Evolutionary conservation across 345 rosid species (phyloP).

Genomic region (Gossypium turneri): DNA sequence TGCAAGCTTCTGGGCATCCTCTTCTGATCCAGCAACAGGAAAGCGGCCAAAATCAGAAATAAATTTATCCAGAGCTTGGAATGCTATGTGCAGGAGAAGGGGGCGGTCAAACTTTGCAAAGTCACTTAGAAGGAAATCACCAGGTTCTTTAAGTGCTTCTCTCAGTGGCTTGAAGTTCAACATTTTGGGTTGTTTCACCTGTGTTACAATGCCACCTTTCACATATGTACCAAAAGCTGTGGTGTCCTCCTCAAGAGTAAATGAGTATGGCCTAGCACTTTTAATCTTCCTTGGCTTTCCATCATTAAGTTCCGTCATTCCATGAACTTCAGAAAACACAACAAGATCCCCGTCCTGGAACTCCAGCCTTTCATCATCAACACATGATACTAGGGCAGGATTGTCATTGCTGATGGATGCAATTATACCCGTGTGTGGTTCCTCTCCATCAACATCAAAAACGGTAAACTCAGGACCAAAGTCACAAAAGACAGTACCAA

Average conservation of each 20-base stretch:
- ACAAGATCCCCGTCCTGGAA: slow-evolving; percentile 69
- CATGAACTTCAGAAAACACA: no score
- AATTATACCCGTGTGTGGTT: slow-evolving; percentile 89
- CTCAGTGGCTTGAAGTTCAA: slow-evolving; percentile 77
- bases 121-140: slow-evolving; percentile 89
- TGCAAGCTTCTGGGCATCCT: slow-evolving; percentile 76
- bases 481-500: slow-evolving; percentile 91
- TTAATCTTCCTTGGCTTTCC: no score
- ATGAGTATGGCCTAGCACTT: no score
- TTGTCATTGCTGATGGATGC: slow-evolving; percentile 48
- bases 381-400: slow-evolving; percentile 64
- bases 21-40: slow-evolving; percentile 87
- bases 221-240: slow-evolving; percentile 56
- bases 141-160: slow-evolving; percentile 87
- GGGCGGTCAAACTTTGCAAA: slow-evolving; percentile 89
- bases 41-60: slow-evolving; percentile 55
- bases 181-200: slow-evolving; percentile 79
- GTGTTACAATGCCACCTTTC: slow-evolving; percentile 95
- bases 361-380: slow-evolving; percentile 93
- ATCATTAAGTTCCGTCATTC: no score
- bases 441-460: slow-evolving; percentile 90
- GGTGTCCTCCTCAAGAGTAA: slow-evolving; percentile 57
- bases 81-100: slow-evolving; percentile 82
- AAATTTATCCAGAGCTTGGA: slow-evolving; percentile 90
- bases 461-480: slow-evolving; percentile 91